Evolutionary conservation across 148 eudicot genomes (phyloP).

Genomic region (Polygonum maritimum): DNA sequence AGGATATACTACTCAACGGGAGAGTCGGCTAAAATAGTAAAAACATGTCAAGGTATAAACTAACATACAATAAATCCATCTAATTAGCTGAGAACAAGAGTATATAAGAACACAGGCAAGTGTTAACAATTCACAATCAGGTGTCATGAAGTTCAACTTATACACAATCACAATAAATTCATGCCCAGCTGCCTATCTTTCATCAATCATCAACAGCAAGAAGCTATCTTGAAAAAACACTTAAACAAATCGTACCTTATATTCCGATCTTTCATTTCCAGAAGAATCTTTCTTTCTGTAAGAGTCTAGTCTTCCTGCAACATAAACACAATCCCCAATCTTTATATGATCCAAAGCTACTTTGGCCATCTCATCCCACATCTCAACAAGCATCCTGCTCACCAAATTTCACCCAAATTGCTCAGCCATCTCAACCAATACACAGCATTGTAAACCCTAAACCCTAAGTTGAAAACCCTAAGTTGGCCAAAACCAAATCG

Average conservation of each 20-base stretch:
- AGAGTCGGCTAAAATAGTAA: background rate
- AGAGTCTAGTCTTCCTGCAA: slow-evolving; percentile 53
- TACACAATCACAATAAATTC: background rate
- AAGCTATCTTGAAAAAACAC: background rate
- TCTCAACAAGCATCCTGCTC: slow-evolving; percentile 43
- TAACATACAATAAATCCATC: background rate
- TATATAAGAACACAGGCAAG: background rate
- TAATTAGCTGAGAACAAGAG: background rate
- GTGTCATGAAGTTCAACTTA: background rate
- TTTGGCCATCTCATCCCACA: slow-evolving; percentile 60
- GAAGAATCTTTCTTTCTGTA: slow-evolving; percentile 20
- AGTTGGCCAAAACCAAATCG: background rate
- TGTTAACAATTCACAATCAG: background rate
- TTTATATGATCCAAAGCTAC: slow-evolving; percentile 50
- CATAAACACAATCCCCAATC: slow-evolving; percentile 48
- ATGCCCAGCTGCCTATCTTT: background rate
- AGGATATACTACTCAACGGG: background rate
- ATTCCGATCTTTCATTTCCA: slow-evolving; percentile 19
- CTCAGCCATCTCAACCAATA: background rate
- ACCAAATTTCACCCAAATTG: background rate
- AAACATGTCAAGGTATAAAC: background rate
- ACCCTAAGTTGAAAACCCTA: background rate
- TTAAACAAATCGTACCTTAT: slow-evolving; percentile 32
- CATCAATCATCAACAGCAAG: background rate
- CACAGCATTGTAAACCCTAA: background rate